phyloP scores from a whole-genome alignment of 345 rosid species.

The Salix suchowensis region DNA sequence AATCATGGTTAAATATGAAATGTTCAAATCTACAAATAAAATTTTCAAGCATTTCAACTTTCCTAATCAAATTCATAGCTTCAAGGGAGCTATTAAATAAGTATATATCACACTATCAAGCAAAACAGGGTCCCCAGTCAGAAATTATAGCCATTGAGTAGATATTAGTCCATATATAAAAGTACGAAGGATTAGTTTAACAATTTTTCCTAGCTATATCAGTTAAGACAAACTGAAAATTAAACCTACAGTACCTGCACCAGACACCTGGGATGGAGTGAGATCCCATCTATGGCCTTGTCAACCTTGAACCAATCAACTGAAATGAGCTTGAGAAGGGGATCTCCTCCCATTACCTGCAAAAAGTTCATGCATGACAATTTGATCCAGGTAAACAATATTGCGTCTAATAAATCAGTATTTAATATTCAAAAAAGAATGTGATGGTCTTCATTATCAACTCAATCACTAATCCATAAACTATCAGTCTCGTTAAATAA shows the following conservation, averaged over 20 bases:
- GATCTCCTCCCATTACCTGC: constrained; percentile 86
- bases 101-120: background rate
- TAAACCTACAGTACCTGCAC: constrained; percentile 60
- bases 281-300: constrained; percentile 51
- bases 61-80: background rate
- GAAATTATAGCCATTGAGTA: too few species aligned
- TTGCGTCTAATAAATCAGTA: background rate
- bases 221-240: background rate
- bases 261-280: constrained; percentile 73
- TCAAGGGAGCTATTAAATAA: background rate
- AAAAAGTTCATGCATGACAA: constrained; percentile 4
- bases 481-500: background rate
- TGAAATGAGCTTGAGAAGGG: constrained; percentile 81
- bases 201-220: background rate
- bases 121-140: background rate
- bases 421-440: background rate
- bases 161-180: too few species aligned
- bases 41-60: too few species aligned
- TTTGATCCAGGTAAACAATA: background rate
- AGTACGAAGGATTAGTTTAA: background rate
- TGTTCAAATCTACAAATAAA: background rate
- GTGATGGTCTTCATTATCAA: background rate
- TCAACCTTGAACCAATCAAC: constrained; percentile 94
- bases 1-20: background rate
- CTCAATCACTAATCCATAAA: background rate